Evolutionary conservation across 2,329 filamentous ascomycete genomes (phyloP), one percentile per base, ranked within the genome.

Genomic region (Diaporthe vaccinii): DNA sequence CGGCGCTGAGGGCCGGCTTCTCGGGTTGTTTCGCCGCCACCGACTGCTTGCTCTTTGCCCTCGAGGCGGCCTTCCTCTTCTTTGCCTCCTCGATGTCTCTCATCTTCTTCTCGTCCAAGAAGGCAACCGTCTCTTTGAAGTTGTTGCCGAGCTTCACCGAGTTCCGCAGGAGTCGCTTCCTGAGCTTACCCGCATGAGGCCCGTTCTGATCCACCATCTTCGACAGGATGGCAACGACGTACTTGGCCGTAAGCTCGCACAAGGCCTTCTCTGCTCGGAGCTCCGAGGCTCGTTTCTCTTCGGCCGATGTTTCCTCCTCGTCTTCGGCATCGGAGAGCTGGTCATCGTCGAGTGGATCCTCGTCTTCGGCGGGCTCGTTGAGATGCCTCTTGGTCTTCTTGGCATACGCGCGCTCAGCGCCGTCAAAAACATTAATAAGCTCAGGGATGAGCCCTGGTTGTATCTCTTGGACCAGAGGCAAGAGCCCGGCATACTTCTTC

Each of bases 181-280:
- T 90, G 49, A 98, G 88, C 81, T 90, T 91, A 41, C 91, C 92
- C 12, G 89, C 89, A 41, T 90, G 85, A 15, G 89, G 85, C 9
- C 90, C 91, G 1, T 86, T 87, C 57, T 87, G 85, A 81, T 97
- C 95, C 69, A 98, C 87, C 55, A 95, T 91, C 72, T 91, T 92
- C 28, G 92, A 94, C 14, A 94, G 87, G 31, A 98, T 92, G 17
- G 93, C 93, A 57, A 98, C 90, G 51, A 98, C 94, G 58, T 98
- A 91, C 82, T 97, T 97, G 77, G 92, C 93, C 0, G 96, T 93
- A 36, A 98, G 87, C 79, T 96, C 93, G 83, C 96, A 98, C 0
- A 98, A 89, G 28, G 92, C 91, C 81, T 96, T 93, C 84, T 98
- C 97, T 0, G 95, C 92, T 75, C 96, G 89, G 46, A 98, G 89